Evolutionary conservation across 2,329 filamentous ascomycete species (phyloP).

Genomic region (Phoma sp.): DNA sequence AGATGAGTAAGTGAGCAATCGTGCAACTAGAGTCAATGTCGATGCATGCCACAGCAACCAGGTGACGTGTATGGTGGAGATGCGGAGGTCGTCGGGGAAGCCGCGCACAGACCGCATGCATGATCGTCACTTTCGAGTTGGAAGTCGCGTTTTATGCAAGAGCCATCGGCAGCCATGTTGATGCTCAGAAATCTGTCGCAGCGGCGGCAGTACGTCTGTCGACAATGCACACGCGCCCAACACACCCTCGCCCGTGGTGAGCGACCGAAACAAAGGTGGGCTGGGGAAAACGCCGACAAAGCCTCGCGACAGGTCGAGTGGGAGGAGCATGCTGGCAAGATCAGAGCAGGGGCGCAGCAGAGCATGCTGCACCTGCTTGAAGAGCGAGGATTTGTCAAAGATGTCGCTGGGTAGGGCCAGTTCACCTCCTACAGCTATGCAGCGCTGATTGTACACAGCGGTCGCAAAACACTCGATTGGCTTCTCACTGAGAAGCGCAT

Average conservation of each 20-base stretch:
- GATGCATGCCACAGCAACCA: conserved; percentile 22
- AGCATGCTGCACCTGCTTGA: conserved; percentile 70
- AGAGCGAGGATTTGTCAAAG: conserved; percentile 76
- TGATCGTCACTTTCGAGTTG: conserved; percentile 10
- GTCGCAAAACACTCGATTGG: conserved; percentile 64
- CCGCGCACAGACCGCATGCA: conserved; percentile 8
- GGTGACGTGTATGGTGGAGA: conserved; percentile 25
- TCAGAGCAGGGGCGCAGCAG: conserved; percentile 39
- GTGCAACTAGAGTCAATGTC: conserved; percentile 3
- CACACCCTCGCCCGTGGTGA: conserved; percentile 23
- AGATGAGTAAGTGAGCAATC: not conserved
- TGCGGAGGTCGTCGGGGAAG: conserved; percentile 36
- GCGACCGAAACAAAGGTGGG: conserved; percentile 32
- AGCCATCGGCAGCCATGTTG: conserved; percentile 40
- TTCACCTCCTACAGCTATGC: too few relatives aligned
- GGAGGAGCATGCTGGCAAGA: conserved; percentile 38
- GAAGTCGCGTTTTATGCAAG: conserved; percentile 13
- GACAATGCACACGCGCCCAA: conserved; percentile 37
- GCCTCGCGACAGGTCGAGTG: conserved; percentile 29
- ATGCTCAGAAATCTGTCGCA: conserved; percentile 39
- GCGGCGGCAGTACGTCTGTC: conserved; percentile 36
- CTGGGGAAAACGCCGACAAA: conserved; percentile 25
- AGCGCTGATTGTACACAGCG: conserved; percentile 36
- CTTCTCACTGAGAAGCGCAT: conserved; percentile 71
- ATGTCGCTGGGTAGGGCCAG: conserved; percentile 71